Conservation (phyloP, 306 rosid species). For the Styphnolobium japonicum region DNA sequence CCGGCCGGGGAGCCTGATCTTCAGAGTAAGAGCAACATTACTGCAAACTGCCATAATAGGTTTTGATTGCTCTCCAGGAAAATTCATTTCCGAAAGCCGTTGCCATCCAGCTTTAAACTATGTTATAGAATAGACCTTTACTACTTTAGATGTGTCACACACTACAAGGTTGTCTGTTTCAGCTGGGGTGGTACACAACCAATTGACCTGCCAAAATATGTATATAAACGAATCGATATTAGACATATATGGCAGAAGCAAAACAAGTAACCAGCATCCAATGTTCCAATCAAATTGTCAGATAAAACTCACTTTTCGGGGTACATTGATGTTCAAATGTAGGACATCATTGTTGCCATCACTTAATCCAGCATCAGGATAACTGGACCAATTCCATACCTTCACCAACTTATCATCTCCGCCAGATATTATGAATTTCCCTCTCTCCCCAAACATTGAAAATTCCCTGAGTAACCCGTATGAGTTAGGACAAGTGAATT, state of each 20-base stretch:
- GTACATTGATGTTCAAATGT: conserved; percentile 50
- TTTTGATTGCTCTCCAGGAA: conserved; percentile 26
- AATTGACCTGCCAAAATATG: conserved; percentile 70
- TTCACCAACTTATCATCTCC: conserved; percentile 83
- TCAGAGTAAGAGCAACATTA: not conserved
- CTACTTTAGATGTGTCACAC: conserved; percentile 83
- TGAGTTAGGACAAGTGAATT: conserved; percentile 34
- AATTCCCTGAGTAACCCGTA: conserved; percentile 60
- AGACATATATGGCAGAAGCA: not conserved
- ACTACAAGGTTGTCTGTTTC: conserved; percentile 81
- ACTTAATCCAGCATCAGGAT: conserved; percentile 38
- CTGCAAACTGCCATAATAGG: not conserved
- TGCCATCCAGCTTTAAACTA: conserved; percentile 34
- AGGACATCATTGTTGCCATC: conserved; percentile 22
- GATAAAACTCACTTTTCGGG: conserved; percentile 60
- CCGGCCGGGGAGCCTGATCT: conserved; percentile 3
- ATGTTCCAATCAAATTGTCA: not conserved
- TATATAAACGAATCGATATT: conserved; percentile 2
- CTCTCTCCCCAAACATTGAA: conserved; percentile 79
- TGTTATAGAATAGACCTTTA: conserved; percentile 69
- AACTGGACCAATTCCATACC: conserved; percentile 76
- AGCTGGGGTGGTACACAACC: conserved; percentile 76
- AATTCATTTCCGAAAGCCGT: conserved; percentile 11
- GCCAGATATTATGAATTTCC: conserved; percentile 81
- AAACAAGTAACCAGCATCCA: conserved; percentile 13